phyloP scores from a whole-genome alignment of 768 basidiomycete genomes.

The Leccinum subgranulosum region DNA sequence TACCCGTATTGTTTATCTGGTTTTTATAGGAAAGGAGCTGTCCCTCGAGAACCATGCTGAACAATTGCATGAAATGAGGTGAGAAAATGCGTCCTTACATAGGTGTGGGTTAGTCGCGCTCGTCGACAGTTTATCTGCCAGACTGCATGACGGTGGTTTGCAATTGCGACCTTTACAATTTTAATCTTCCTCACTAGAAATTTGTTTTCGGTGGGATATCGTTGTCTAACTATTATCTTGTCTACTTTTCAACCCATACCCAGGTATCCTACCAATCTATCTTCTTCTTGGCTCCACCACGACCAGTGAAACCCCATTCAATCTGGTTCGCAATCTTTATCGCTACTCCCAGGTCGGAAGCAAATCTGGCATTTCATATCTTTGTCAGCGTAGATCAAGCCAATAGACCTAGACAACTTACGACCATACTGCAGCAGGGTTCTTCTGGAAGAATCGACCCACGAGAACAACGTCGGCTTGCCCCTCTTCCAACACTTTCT shows the following conservation, averaged over 20 bases:
- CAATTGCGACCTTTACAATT: background rate
- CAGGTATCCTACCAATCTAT: slow-evolving; percentile 13
- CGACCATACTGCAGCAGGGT: slow-evolving; percentile 47
- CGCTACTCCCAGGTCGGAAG: slow-evolving; percentile 51
- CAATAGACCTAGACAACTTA: slow-evolving; percentile 9
- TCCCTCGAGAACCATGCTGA: background rate
- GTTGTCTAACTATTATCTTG: background rate
- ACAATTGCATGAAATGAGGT: background rate
- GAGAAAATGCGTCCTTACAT: background rate
- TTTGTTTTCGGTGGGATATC: background rate
- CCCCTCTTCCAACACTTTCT: slow-evolving; percentile 41
- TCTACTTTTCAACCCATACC: background rate
- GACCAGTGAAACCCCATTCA: slow-evolving; percentile 48
- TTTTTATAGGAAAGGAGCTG: background rate
- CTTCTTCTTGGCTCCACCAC: slow-evolving; percentile 18
- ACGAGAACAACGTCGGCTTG: slow-evolving; percentile 48
- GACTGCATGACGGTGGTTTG: background rate
- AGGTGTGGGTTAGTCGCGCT: background rate
- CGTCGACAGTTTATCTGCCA: background rate
- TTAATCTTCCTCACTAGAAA: background rate
- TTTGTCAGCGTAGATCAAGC: background rate
- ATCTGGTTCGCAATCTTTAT: slow-evolving; percentile 51
- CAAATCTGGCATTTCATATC: slow-evolving; percentile 32
- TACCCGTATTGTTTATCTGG: background rate
- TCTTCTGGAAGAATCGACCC: slow-evolving; percentile 56